Evolutionary conservation across 2,329 filamentous ascomycete species (phyloP).

Genomic region (Scorias spongiosa): DNA sequence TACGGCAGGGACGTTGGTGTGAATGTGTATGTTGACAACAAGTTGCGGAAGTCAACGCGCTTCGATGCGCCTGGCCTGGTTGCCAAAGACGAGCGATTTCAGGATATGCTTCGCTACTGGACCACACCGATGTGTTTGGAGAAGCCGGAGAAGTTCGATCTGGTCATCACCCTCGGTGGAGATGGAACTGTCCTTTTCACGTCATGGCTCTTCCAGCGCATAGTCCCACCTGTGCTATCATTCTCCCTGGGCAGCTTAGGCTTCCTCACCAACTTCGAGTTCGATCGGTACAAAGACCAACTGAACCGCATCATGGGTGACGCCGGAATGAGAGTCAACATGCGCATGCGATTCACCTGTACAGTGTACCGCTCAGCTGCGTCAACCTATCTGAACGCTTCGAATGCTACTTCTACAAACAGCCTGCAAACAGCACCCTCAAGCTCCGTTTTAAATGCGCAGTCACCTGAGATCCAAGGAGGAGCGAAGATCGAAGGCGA

Average conservation of each 20-base stretch:
- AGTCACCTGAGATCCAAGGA: conserved; percentile 23
- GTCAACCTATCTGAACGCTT: conserved; percentile 14
- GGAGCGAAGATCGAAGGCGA: conserved; percentile 66
- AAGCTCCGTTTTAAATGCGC: background rate
- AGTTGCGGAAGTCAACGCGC: conserved; percentile 73
- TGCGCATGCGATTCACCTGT: conserved; percentile 98
- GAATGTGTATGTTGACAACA: conserved; percentile 96
- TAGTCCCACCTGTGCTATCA: conserved; percentile 71
- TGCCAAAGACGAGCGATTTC: conserved; percentile 58
- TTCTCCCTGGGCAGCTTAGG: conserved; percentile 74
- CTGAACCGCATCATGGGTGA: conserved; percentile 85
- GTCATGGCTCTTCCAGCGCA: conserved; percentile 80
- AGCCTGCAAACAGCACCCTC: conserved; percentile 5
- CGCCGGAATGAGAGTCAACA: conserved; percentile 87
- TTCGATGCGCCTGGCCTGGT: conserved; percentile 65
- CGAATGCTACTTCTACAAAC: conserved; percentile 17
- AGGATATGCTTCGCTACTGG: conserved; percentile 86
- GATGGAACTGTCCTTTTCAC: conserved; percentile 81
- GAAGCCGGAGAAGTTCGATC: conserved; percentile 84
- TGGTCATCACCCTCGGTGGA: conserved; percentile 76
- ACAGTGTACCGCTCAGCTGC: conserved; percentile 66
- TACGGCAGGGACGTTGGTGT: conserved; percentile 85
- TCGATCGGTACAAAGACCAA: conserved; percentile 72
- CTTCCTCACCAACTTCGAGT: conserved; percentile 82
- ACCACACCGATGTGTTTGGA: conserved; percentile 91